Conservation (phyloP, 2,329 filamentous ascomycete species). For the Venturia nashicola region DNA sequence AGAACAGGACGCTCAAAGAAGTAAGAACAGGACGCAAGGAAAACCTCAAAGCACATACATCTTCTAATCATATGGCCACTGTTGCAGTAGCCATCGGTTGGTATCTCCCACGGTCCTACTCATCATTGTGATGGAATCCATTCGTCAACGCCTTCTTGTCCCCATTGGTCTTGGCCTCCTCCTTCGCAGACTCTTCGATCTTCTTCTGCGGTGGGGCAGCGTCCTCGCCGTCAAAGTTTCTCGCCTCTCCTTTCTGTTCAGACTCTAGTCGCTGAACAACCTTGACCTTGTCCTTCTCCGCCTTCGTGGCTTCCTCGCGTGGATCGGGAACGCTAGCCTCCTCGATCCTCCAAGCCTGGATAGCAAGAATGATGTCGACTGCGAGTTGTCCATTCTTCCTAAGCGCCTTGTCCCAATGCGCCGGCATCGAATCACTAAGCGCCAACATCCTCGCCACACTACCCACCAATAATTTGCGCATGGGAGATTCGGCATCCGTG, state of each 20-base stretch:
- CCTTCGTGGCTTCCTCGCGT: slow-evolving; percentile 15
- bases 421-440: slow-evolving; percentile 34
- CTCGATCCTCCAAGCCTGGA: slow-evolving; percentile 42
- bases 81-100: too few relatives aligned
- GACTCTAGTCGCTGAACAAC: slow-evolving; percentile 13
- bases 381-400: slow-evolving; percentile 42
- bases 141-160: neutral
- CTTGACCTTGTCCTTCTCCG: slow-evolving; percentile 15
- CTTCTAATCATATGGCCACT: neutral
- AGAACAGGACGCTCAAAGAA: neutral
- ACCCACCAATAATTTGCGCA: slow-evolving; percentile 37
- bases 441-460: slow-evolving; percentile 39
- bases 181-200: neutral
- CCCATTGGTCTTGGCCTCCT: slow-evolving; percentile 1
- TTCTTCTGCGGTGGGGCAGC: slow-evolving; percentile 2
- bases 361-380: slow-evolving; percentile 40
- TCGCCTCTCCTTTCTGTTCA: slow-evolving; percentile 5
- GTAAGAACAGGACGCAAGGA: neutral
- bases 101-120: neutral
- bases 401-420: slow-evolving; percentile 42
- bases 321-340: slow-evolving; percentile 36
- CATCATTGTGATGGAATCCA: neutral
- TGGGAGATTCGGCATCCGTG: slow-evolving; percentile 33
- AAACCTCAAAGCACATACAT: neutral
- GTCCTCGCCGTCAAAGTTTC: neutral